Conservation (phyloP, 2,329 filamentous ascomycete genomes). For the Bretziella fagacearum region DNA sequence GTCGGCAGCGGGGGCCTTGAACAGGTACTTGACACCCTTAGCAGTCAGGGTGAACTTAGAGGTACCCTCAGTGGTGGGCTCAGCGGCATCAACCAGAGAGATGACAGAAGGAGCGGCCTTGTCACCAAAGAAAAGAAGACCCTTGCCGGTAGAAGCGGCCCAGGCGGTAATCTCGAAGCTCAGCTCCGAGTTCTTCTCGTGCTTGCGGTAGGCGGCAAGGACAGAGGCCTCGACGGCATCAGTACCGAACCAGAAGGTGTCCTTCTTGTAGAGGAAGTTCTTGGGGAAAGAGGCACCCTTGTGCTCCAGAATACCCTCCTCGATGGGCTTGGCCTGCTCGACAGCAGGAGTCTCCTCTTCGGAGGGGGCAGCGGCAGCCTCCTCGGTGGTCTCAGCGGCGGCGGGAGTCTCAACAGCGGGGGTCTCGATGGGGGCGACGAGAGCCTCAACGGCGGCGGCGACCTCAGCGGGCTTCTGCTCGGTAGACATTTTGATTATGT, state of each 20-base stretch:
- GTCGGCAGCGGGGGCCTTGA: slow-evolving; percentile 66
- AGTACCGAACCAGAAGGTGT: slow-evolving; percentile 74
- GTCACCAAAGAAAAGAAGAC: slow-evolving; percentile 80
- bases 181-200: slow-evolving; percentile 63
- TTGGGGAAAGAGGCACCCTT: slow-evolving; percentile 77
- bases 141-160: slow-evolving; percentile 88
- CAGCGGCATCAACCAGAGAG: slow-evolving; percentile 54
- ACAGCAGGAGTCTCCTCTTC: slow-evolving; percentile 27
- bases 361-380: slow-evolving; percentile 22
- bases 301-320: slow-evolving; percentile 75
- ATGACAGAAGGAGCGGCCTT: slow-evolving; percentile 69
- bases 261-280: slow-evolving; percentile 81
- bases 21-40: slow-evolving; percentile 79
- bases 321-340: slow-evolving; percentile 38
- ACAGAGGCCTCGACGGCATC: slow-evolving; percentile 59
- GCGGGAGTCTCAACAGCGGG: slow-evolving; percentile 22
- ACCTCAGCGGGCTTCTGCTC: slow-evolving; percentile 52
- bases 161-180: slow-evolving; percentile 71
- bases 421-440: slow-evolving; percentile 24
- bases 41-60: slow-evolving; percentile 76
- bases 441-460: slow-evolving; percentile 20
- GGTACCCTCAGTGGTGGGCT: slow-evolving; percentile 57
- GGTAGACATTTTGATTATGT: slow-evolving; percentile 49
- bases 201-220: slow-evolving; percentile 62
- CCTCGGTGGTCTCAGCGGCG: slow-evolving; percentile 26